These are phyloP conservation scores for Isoetes engelmannii DNA, from an alignment of 83 land plant species.

Conservation along the genomic window DNA sequence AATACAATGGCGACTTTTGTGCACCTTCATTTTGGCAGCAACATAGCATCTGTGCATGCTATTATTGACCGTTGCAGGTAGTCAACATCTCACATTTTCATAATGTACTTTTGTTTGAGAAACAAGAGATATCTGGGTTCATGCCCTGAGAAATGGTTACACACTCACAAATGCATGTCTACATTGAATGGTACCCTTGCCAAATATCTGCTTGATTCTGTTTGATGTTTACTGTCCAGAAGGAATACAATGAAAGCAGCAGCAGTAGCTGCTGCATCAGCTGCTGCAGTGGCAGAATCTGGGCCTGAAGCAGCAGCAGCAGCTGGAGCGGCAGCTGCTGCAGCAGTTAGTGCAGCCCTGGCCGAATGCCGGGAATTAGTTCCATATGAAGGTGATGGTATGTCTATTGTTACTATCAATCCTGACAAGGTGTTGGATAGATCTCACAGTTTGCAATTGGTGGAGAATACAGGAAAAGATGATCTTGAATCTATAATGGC, in stretches of 20 bases:
- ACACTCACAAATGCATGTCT: conserved; percentile 3
- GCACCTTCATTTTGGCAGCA: conserved; percentile 28
- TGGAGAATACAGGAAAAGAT: too few species aligned
- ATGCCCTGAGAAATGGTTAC: background rate
- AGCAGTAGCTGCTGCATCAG: conserved; percentile 24
- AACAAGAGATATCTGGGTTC: background rate
- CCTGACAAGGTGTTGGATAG: too few species aligned
- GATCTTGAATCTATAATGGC: too few species aligned
- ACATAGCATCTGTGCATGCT: conserved; percentile 12
- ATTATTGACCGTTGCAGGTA: conserved; percentile 26
- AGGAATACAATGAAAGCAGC: conserved; percentile 19
- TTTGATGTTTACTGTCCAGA: conserved; percentile 6
- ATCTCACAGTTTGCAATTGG: too few species aligned
- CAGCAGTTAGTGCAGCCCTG: conserved; percentile 17
- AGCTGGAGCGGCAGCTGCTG: conserved; percentile 22
- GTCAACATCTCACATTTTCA: background rate
- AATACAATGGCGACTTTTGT: conserved; percentile 21
- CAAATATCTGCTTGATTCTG: background rate
- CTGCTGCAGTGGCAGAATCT: conserved; percentile 16
- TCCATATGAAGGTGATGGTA: conserved; percentile 7
- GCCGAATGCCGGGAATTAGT: conserved; percentile 16
- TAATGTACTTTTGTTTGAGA: background rate
- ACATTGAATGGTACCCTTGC: background rate
- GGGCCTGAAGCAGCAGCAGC: conserved; percentile 25
- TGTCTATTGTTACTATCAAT: too few species aligned